phyloP scores from a whole-genome alignment of 2,329 filamentous ascomycete species.

The Clathrospora elynae region DNA sequence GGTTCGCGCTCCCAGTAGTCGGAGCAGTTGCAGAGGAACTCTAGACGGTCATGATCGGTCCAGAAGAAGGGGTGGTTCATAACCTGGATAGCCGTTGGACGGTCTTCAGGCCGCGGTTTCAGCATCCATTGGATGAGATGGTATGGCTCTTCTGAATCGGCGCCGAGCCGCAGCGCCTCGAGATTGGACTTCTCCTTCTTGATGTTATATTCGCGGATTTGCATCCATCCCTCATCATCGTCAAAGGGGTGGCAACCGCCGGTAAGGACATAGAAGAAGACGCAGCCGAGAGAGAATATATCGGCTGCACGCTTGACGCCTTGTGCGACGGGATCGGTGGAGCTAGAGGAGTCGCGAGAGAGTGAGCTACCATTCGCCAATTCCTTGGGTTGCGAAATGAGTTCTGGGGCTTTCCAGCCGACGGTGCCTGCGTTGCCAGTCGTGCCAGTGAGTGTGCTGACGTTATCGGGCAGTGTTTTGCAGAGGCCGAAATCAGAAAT shows the following conservation, averaged over 20 bases:
- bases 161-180: constrained; percentile 74
- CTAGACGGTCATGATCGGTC: constrained; percentile 83
- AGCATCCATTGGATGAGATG: constrained; percentile 87
- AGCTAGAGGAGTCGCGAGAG: constrained; percentile 49
- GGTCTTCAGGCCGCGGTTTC: constrained; percentile 65
- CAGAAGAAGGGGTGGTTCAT: constrained; percentile 98
- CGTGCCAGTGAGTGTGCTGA: constrained; percentile 92
- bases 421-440: constrained; percentile 93
- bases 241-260: constrained; percentile 92
- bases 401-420: constrained; percentile 94
- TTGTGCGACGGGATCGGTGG: constrained; percentile 57
- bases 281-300: constrained; percentile 93
- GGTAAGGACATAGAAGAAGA: constrained; percentile 99
- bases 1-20: constrained; percentile 95
- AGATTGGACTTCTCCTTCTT: constrained; percentile 84
- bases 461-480: constrained; percentile 93
- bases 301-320: constrained; percentile 95
- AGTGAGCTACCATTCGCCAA: constrained; percentile 50
- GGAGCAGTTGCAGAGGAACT: constrained; percentile 93
- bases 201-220: constrained; percentile 85
- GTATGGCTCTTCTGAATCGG: constrained; percentile 84
- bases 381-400: constrained; percentile 67
- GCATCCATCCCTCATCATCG: constrained; percentile 90
- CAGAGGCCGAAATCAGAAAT: constrained; percentile 98
- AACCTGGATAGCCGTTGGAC: constrained; percentile 77